phyloP scores from a whole-genome alignment of 306 rosid species.

The Glycyrrhiza uralensis region DNA sequence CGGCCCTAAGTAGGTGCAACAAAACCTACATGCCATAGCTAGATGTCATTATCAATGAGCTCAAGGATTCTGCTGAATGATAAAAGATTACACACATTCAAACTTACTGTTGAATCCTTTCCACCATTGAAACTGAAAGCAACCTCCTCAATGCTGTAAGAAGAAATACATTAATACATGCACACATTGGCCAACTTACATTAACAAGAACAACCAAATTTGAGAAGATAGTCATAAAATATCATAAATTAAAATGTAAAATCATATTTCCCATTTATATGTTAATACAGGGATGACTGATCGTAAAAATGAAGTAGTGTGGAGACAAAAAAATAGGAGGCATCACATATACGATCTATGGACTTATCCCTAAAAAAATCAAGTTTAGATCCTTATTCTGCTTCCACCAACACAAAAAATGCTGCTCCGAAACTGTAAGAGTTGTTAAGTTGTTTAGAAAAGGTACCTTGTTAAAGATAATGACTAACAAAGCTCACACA shows the following conservation, averaged over 20 bases:
- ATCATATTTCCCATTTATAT: background rate
- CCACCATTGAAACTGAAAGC: slow-evolving; percentile 98
- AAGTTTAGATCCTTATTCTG: slow-evolving; percentile 2
- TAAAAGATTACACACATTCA: slow-evolving; percentile 15
- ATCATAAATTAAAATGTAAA: background rate
- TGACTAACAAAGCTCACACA: background rate
- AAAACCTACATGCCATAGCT: slow-evolving; percentile 63
- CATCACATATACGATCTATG: background rate
- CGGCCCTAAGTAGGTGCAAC: slow-evolving; percentile 94
- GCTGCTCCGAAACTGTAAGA: background rate
- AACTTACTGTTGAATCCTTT: slow-evolving; percentile 93
- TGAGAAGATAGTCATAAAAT: slow-evolving; percentile 2
- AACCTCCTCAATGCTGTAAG: slow-evolving; percentile 76
- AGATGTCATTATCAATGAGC: slow-evolving; percentile 20
- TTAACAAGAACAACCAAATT: background rate
- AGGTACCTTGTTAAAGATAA: background rate
- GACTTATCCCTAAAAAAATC: background rate
- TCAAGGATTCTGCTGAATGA: slow-evolving; percentile 5
- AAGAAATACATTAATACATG: slow-evolving; percentile 22
- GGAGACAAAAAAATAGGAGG: slow-evolving; percentile 1
- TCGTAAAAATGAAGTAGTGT: slow-evolving; percentile 5
- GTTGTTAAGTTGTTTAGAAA: background rate
- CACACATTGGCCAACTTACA: slow-evolving; percentile 19
- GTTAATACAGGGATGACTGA: background rate
- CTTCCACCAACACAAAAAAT: background rate